phyloP scores from a whole-genome alignment of 768 basidiomycete species.

The Tulasnella sp. region DNA sequence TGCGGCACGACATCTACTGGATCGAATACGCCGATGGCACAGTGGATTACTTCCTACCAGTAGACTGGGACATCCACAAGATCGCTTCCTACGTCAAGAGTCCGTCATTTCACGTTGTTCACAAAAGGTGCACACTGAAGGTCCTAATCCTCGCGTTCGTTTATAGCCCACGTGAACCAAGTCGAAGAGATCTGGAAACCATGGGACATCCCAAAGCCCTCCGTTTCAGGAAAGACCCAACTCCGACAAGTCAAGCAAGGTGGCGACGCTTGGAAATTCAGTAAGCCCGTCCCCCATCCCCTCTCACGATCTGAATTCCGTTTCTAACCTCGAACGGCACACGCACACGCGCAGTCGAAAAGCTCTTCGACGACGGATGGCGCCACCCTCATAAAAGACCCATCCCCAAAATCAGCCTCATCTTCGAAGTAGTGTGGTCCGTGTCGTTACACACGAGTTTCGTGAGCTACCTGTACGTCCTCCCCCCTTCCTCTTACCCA shows the following conservation, averaged over 20 bases:
- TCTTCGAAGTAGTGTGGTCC: neutral
- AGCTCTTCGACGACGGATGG: constrained; percentile 1
- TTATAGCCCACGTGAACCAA: neutral
- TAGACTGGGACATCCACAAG: constrained; percentile 2
- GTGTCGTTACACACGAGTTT: neutral
- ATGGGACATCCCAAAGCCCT: neutral
- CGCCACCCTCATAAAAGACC: neutral
- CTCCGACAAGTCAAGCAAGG: neutral
- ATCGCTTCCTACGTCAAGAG: neutral
- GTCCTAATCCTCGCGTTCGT: neutral
- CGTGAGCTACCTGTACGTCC: constrained; percentile 5
- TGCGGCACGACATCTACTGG: constrained; percentile 8
- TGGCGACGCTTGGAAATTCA: neutral
- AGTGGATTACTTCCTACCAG: constrained; percentile 2
- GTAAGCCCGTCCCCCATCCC: neutral
- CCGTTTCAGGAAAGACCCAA: neutral
- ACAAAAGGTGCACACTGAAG: neutral
- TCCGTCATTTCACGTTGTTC: neutral
- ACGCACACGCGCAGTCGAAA: neutral
- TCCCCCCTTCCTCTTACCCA: neutral
- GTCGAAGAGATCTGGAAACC: neutral
- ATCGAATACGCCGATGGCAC: constrained; percentile 4
- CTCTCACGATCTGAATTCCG: too few species aligned
- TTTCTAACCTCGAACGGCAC: too few species aligned
- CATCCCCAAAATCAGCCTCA: neutral